Conservation (phyloP, 352 stramenopile genomes). For the Hyaloperonospora brassicae region DNA sequence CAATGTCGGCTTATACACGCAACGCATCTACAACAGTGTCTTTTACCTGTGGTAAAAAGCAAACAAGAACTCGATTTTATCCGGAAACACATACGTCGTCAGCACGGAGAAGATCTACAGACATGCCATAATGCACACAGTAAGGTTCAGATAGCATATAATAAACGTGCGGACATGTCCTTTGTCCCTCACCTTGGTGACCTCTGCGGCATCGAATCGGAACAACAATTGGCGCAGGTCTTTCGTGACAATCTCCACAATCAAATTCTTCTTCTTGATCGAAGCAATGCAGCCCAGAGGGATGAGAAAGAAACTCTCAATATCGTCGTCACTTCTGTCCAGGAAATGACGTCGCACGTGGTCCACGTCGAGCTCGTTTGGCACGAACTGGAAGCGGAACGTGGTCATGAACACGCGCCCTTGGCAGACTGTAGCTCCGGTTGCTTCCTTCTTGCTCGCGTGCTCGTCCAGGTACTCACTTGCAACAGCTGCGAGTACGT, state of each 20-base stretch:
- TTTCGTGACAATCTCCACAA: constrained; percentile 74
- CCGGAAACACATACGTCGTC: constrained; percentile 74
- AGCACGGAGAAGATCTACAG: constrained; percentile 66
- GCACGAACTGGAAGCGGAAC: constrained; percentile 78
- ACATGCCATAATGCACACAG: constrained; percentile 9
- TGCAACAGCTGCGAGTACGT: constrained; percentile 66
- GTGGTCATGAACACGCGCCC: constrained; percentile 78
- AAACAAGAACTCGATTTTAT: constrained; percentile 80
- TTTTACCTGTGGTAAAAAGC: constrained; percentile 69
- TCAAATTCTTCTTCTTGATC: constrained; percentile 73
- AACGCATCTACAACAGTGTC: not conserved
- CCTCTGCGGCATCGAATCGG: constrained; percentile 65
- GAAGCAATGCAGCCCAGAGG: constrained; percentile 62
- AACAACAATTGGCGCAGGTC: constrained; percentile 71
- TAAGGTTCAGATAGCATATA: constrained; percentile 2
- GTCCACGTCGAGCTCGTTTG: constrained; percentile 50
- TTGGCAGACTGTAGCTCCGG: constrained; percentile 50
- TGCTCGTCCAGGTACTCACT: constrained; percentile 68
- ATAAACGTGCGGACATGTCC: not conserved
- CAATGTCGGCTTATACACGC: too few species aligned
- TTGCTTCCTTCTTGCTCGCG: constrained; percentile 47
- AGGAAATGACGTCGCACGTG: constrained; percentile 46
- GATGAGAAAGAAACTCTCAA: constrained; percentile 70
- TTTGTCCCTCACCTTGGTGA: constrained; percentile 37
- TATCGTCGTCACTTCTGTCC: constrained; percentile 48